These are phyloP conservation scores for Yamadazyma siamensis DNA, from an alignment of 1,139 yeast genomes.

Conservation along the genomic window DNA sequence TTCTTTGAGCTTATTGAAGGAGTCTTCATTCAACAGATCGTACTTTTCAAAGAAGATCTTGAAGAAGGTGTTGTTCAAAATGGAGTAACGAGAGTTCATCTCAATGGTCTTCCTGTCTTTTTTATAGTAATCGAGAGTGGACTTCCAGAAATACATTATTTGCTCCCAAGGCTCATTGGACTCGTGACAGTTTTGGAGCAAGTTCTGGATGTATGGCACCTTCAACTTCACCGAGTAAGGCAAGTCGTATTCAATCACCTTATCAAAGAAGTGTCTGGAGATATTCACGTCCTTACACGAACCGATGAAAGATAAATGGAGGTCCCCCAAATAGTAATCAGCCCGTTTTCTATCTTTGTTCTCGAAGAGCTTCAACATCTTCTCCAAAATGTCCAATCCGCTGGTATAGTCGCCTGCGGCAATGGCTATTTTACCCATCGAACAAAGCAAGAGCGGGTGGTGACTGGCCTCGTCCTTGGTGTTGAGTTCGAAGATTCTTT, in stretches of 20 bases:
- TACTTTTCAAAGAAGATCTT: slow-evolving; percentile 61
- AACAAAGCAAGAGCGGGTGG: slow-evolving; percentile 27
- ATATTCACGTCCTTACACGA: slow-evolving; percentile 70
- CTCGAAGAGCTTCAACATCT: slow-evolving; percentile 29
- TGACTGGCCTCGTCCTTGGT: slow-evolving; percentile 18
- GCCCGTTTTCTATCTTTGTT: slow-evolving; percentile 6
- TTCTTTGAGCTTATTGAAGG: slow-evolving; percentile 55
- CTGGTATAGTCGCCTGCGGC: slow-evolving; percentile 37
- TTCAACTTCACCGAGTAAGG: slow-evolving; percentile 73
- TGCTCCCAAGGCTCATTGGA: slow-evolving; percentile 55
- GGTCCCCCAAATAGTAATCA: slow-evolving; percentile 38
- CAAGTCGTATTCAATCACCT: slow-evolving; percentile 62
- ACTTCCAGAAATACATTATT: slow-evolving; percentile 61
- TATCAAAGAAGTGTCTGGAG: slow-evolving; percentile 70
- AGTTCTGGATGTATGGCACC: slow-evolving; percentile 69
- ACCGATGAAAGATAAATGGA: slow-evolving; percentile 79
- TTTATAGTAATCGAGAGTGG: slow-evolving; percentile 58
- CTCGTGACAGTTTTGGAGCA: slow-evolving; percentile 61
- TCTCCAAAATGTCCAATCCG: slow-evolving; percentile 41
- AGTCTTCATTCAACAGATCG: slow-evolving; percentile 53
- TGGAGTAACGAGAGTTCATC: slow-evolving; percentile 57
- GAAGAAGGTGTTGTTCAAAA: slow-evolving; percentile 68
- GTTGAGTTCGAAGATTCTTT: slow-evolving; percentile 35
- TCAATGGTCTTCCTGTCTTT: slow-evolving; percentile 22
- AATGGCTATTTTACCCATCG: slow-evolving; percentile 42